Evolutionary conservation across 2,329 filamentous ascomycete species (phyloP).

Genomic region (Epichloe glyceriae): DNA sequence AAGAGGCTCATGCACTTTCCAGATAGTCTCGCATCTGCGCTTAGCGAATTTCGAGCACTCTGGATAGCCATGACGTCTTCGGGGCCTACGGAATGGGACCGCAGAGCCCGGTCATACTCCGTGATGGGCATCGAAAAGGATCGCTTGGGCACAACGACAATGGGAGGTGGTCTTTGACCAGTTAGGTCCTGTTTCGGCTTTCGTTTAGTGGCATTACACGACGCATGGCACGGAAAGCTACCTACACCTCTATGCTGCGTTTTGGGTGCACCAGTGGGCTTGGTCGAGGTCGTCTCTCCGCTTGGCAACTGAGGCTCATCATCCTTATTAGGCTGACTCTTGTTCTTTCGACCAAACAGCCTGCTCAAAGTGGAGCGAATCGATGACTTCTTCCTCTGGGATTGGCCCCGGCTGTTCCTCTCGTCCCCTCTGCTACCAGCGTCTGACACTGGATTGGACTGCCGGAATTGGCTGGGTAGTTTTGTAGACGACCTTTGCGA

Average conservation of each 20-base stretch:
- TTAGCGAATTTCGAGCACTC: conserved; percentile 40
- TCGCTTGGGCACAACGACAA: conserved; percentile 33
- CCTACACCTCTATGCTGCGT: conserved; percentile 37
- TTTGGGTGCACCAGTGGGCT: neutral
- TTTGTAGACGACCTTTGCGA: neutral
- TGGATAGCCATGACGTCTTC: conserved; percentile 41
- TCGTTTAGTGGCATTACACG: neutral
- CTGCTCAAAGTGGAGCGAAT: conserved; percentile 42
- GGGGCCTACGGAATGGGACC: conserved; percentile 47
- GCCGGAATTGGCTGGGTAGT: neutral
- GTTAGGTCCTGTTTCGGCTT: conserved; percentile 10
- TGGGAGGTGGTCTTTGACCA: conserved; percentile 27
- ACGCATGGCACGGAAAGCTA: conserved; percentile 4
- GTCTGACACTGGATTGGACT: conserved; percentile 9
- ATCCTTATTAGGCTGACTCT: conserved; percentile 17
- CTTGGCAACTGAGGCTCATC: neutral
- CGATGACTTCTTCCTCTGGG: conserved; percentile 44
- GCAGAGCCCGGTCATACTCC: conserved; percentile 46
- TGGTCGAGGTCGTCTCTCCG: neutral
- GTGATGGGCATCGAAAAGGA: conserved; percentile 46
- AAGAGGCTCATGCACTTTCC: conserved; percentile 9
- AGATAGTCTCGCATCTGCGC: conserved; percentile 27
- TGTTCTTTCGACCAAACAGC: conserved; percentile 46
- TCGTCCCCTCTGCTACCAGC: conserved; percentile 8
- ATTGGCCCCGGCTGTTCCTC: conserved; percentile 11